These are phyloP conservation scores for Amaranthus hypochondriacus DNA, from an alignment of 148 eudicot species.

Conservation along the genomic window DNA sequence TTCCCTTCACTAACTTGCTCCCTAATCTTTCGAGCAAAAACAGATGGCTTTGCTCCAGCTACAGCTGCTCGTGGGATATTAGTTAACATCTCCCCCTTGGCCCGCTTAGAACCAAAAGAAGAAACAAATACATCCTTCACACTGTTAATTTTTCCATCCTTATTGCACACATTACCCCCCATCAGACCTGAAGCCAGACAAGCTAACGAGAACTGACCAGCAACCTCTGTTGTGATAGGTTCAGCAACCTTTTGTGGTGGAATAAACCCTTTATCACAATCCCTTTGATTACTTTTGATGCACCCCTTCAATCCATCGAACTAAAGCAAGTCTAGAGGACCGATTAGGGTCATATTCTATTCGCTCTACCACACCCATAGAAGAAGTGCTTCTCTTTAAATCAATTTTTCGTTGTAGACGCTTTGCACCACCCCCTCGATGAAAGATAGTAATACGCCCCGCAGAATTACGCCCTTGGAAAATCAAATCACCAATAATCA, in stretches of 20 bases:
- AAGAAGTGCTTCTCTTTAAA: conserved; percentile 34
- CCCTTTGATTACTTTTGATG: conserved; percentile 18
- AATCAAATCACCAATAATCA: conserved; percentile 11
- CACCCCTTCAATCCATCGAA: conserved; percentile 44
- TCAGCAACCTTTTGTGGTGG: conserved; percentile 19
- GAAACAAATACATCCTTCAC: conserved; percentile 39
- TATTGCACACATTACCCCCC: conserved; percentile 7
- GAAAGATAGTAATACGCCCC: conserved; percentile 41
- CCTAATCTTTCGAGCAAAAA: conserved; percentile 30
- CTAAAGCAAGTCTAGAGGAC: conserved; percentile 39
- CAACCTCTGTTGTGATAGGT: conserved; percentile 23
- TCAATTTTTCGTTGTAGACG: conserved; percentile 36
- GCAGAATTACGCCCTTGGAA: conserved; percentile 34
- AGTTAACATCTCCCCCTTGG: conserved; percentile 18
- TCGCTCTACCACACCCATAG: conserved; percentile 40
- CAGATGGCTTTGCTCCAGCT: conserved; percentile 47
- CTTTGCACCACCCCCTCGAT: conserved; percentile 50
- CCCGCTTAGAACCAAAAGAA: conserved; percentile 23
- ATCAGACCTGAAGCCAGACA: conserved; percentile 30
- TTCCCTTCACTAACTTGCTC: conserved; percentile 23
- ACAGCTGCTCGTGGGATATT: conserved; percentile 47
- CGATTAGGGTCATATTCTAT: conserved; percentile 38
- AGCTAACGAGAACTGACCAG: conserved; percentile 34
- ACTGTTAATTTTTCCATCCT: conserved; percentile 23
- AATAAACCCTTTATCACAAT: conserved; percentile 17